A percentile compares a stretch with the other conserved stretches of the same genome.
phyloP scores from a whole-genome alignment of 768 basidiomycete species.

The Mycena capillaripes region DNA sequence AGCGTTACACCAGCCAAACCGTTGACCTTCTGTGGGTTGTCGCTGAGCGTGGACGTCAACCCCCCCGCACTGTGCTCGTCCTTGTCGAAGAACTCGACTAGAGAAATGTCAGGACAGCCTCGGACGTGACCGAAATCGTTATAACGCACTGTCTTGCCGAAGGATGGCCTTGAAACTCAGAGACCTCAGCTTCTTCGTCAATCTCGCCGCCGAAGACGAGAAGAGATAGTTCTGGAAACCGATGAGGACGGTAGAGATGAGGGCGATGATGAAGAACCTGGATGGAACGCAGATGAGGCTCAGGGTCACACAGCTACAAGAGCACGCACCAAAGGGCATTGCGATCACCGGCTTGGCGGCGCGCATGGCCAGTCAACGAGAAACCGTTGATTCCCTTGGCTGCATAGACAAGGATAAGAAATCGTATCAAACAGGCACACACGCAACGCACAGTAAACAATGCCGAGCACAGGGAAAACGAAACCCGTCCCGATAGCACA shows the following conservation, averaged over 20 bases:
- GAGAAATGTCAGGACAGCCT: slow-evolving; percentile 10
- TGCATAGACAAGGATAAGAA: slow-evolving; percentile 32
- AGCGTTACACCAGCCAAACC: slow-evolving; percentile 91
- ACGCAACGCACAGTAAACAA: slow-evolving; percentile 22
- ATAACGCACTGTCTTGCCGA: slow-evolving; percentile 83
- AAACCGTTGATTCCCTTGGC: slow-evolving; percentile 74
- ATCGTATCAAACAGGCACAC: neutral
- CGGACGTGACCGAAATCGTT: neutral
- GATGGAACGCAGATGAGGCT: slow-evolving; percentile 24
- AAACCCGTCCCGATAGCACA: slow-evolving; percentile 73
- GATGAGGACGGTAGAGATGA: slow-evolving; percentile 73
- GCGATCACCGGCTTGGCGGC: slow-evolving; percentile 72
- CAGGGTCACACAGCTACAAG: neutral
- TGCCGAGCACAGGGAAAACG: slow-evolving; percentile 68
- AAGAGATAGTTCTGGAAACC: slow-evolving; percentile 82
- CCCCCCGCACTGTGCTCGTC: slow-evolving; percentile 88
- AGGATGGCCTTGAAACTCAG: slow-evolving; percentile 85
- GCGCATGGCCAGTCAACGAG: slow-evolving; percentile 57
- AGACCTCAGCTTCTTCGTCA: slow-evolving; percentile 80
- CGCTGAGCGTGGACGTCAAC: slow-evolving; percentile 83
- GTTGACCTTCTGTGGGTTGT: slow-evolving; percentile 91
- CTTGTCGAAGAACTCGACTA: slow-evolving; percentile 91
- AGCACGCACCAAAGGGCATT: slow-evolving; percentile 73
- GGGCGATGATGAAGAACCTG: slow-evolving; percentile 86
- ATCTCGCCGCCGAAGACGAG: slow-evolving; percentile 72